Evolutionary conservation across 2,329 filamentous ascomycete genomes (phyloP).

Genomic region (Beauveria medogensis): DNA sequence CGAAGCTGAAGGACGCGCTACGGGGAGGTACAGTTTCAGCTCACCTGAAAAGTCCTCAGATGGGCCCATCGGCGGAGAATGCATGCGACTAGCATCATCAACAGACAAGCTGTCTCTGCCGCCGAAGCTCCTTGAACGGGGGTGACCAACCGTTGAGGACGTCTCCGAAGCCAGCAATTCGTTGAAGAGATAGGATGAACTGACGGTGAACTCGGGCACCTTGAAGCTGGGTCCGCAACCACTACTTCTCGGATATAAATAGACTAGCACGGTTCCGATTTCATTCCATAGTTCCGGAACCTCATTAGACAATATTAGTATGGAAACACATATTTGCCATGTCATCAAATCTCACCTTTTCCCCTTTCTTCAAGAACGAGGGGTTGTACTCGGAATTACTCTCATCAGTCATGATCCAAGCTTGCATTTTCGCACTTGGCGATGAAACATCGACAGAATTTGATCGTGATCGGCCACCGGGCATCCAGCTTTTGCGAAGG

Average conservation of each 20-base stretch:
- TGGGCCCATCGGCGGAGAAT: constrained; percentile 30
- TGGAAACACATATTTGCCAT: constrained; percentile 9
- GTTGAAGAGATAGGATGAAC: constrained; percentile 45
- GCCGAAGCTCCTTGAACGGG: constrained; percentile 36
- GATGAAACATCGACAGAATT: constrained; percentile 32
- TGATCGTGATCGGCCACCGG: constrained; percentile 42
- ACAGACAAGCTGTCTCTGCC: constrained; percentile 40
- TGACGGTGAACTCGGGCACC: constrained; percentile 45
- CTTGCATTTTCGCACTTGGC: constrained; percentile 20
- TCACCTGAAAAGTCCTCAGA: constrained; percentile 32
- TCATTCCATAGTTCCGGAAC: constrained; percentile 62
- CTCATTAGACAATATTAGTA: constrained; percentile 26
- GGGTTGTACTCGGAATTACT: constrained; percentile 49
- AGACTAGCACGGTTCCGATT: constrained; percentile 47
- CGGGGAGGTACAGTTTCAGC: constrained; percentile 46
- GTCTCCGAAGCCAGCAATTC: constrained; percentile 42
- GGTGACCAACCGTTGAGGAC: constrained; percentile 22
- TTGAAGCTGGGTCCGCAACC: constrained; percentile 52
- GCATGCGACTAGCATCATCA: constrained; percentile 38
- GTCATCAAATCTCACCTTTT: constrained; percentile 36
- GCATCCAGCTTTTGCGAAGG: constrained; percentile 46
- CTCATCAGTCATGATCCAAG: constrained; percentile 50
- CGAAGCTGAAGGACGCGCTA: constrained; percentile 29
- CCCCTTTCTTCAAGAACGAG: constrained; percentile 40
- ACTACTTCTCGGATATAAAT: constrained; percentile 44